Conservation (phyloP, 2,329 filamentous ascomycete species). For the Tolypocladium nubicola region DNA sequence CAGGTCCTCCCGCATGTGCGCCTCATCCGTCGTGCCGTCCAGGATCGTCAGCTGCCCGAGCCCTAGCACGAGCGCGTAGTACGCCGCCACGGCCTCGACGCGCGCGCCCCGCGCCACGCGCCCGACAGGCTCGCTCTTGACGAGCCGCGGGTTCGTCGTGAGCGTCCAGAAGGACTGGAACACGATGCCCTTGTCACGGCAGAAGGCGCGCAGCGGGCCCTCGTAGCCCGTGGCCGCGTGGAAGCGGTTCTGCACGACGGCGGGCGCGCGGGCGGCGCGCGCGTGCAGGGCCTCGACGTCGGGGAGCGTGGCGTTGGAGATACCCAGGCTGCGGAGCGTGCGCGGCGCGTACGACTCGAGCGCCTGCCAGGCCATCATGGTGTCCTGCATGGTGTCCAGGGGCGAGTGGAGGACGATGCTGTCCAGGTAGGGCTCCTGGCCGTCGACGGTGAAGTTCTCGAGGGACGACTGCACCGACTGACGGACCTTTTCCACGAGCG, state of each 20-base stretch:
- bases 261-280: slow-evolving; percentile 28
- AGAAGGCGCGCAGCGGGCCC: slow-evolving; percentile 41
- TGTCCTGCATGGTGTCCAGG: slow-evolving; percentile 30
- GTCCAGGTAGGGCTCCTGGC: slow-evolving; percentile 46
- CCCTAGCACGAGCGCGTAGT: slow-evolving; percentile 38
- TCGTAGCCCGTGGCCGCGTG: slow-evolving; percentile 50
- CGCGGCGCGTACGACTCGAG: slow-evolving; percentile 58
- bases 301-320: slow-evolving; percentile 60
- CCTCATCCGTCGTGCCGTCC: slow-evolving; percentile 33
- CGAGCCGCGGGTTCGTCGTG: slow-evolving; percentile 31
- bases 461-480: slow-evolving; percentile 59
- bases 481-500: slow-evolving; percentile 54
- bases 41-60: slow-evolving; percentile 30
- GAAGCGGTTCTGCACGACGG: slow-evolving; percentile 70
- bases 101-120: slow-evolving; percentile 31
- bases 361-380: slow-evolving; percentile 54
- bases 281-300: slow-evolving; percentile 43
- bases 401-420: slow-evolving; percentile 64
- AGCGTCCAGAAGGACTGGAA: slow-evolving; percentile 48
- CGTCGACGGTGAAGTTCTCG: slow-evolving; percentile 42
- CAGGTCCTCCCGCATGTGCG: slow-evolving; percentile 39
- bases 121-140: slow-evolving; percentile 33
- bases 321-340: slow-evolving; percentile 55
- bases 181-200: slow-evolving; percentile 26
- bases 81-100: slow-evolving; percentile 28